Evolutionary conservation across 2,329 filamentous ascomycete species (phyloP).

Genomic region (Talaromyces albobiverticillius): DNA sequence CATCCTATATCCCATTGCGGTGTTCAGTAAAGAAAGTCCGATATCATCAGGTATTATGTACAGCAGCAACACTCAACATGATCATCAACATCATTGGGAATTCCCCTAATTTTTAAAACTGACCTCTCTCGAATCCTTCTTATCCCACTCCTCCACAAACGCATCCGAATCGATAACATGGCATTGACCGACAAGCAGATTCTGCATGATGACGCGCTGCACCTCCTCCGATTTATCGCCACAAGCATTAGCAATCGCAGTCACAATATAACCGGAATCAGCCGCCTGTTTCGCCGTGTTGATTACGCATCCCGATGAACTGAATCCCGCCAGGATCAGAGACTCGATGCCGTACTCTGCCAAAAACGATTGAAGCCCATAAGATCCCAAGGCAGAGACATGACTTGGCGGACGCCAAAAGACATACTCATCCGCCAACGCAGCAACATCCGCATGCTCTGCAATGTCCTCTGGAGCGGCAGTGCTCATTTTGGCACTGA

Average conservation of each 20-base stretch:
- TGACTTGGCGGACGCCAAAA: neutral
- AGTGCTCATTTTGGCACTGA: neutral
- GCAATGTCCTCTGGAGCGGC: neutral
- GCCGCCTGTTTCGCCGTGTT: neutral
- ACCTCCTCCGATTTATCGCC: neutral
- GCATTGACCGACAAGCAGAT: neutral
- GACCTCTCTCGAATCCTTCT: too few species aligned
- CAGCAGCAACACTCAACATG: too few species aligned
- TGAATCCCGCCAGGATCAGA: neutral
- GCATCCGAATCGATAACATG: neutral
- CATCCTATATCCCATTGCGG: too few species aligned
- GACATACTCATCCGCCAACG: neutral
- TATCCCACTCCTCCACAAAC: neutral
- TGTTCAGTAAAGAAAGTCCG: too few species aligned
- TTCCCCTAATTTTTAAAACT: too few species aligned
- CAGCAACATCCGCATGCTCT: neutral
- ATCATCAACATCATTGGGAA: too few species aligned
- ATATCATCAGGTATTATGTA: too few species aligned
- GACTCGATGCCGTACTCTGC: neutral
- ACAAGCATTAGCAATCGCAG: neutral
- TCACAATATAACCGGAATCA: neutral
- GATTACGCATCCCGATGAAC: neutral
- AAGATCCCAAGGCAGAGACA: neutral
- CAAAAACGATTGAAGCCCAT: neutral
- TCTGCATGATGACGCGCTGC: neutral